A percentile compares a stretch with the other conserved stretches of the same genome.
These are phyloP conservation scores for Pneumocystis oryctolagi DNA, from an alignment of 1,139 yeast genomes.

Conservation along the genomic window DNA sequence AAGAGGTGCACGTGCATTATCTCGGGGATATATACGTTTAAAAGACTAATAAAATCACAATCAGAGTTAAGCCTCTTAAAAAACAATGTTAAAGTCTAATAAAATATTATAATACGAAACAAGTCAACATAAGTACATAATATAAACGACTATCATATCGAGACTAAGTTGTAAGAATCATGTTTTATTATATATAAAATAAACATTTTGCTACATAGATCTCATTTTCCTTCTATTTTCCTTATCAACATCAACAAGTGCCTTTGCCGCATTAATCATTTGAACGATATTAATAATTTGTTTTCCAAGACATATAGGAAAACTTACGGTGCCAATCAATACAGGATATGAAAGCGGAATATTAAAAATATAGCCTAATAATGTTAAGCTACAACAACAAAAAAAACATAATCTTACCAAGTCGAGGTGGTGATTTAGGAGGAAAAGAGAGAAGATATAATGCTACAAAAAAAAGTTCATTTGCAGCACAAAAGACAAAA, in stretches of 20 bases:
- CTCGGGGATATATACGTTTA: conserved; percentile 7
- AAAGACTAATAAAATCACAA: not conserved
- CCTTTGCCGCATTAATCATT: conserved; percentile 67
- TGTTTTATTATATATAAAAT: not conserved
- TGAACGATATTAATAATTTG: conserved; percentile 85
- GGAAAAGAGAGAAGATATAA: conserved; percentile 61
- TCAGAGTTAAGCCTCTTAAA: not conserved
- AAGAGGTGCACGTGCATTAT: conserved; percentile 6
- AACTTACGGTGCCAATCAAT: conserved; percentile 44
- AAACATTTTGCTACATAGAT: not conserved
- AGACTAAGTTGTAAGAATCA: not conserved
- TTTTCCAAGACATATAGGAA: conserved; percentile 83
- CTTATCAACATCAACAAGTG: conserved; percentile 70
- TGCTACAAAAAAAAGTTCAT: conserved; percentile 85
- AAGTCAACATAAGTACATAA: not conserved
- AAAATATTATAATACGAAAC: not conserved
- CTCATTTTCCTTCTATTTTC: conserved; percentile 28
- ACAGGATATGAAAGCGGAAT: conserved; percentile 50
- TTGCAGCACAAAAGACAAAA: conserved; percentile 78
- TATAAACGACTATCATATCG: not conserved
- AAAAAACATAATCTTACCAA: conserved; percentile 22
- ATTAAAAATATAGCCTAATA: conserved; percentile 19
- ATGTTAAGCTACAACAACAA: conserved; percentile 15
- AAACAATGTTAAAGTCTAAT: not conserved
- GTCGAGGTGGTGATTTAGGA: conserved; percentile 30